phyloP scores from a whole-genome alignment of 805 yeast species.

The Grigorovia jiainica region DNA sequence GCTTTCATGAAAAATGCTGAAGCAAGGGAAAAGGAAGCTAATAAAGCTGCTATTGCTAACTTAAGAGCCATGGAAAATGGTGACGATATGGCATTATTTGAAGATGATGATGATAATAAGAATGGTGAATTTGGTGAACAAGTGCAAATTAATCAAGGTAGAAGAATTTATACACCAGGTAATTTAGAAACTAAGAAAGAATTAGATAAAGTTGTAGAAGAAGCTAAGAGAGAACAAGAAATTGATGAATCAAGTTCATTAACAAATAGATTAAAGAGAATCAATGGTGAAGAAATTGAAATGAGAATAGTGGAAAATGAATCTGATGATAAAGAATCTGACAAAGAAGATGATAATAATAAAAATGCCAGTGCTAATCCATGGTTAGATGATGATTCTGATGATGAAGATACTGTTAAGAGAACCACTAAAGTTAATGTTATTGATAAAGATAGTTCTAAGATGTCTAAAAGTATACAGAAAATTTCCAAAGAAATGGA shows the following conservation, averaged over 20 bases:
- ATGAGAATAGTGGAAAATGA: conserved; percentile 7
- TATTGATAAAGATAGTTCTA: conserved; percentile 42
- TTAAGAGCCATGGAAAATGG: conserved; percentile 43
- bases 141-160: conserved; percentile 55
- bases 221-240: conserved; percentile 36
- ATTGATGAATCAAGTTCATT: conserved; percentile 43
- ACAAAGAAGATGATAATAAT: conserved; percentile 1
- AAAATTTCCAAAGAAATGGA: conserved; percentile 32
- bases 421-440: conserved; percentile 39
- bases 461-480: conserved; percentile 38
- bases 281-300: conserved; percentile 5
- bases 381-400: conserved; percentile 37
- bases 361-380: conserved; percentile 34
- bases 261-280: conserved; percentile 30
- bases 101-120: conserved; percentile 25
- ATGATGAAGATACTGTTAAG: conserved; percentile 22
- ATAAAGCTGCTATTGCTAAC: conserved; percentile 42
- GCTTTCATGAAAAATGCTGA: conserved; percentile 93
- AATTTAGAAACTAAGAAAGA: conserved; percentile 22
- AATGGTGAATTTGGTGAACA: conserved; percentile 36
- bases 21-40: conserved; percentile 51
- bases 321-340: conserved; percentile 5
- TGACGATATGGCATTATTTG: conserved; percentile 30
- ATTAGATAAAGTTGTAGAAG: conserved; percentile 29
- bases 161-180: conserved; percentile 69